Percentiles rank a stretch among this genome's conserved stretches.
Evolutionary conservation across 2,329 filamentous ascomycete species (phyloP).

Genomic region (Ophiosphaerella herpotricha): DNA sequence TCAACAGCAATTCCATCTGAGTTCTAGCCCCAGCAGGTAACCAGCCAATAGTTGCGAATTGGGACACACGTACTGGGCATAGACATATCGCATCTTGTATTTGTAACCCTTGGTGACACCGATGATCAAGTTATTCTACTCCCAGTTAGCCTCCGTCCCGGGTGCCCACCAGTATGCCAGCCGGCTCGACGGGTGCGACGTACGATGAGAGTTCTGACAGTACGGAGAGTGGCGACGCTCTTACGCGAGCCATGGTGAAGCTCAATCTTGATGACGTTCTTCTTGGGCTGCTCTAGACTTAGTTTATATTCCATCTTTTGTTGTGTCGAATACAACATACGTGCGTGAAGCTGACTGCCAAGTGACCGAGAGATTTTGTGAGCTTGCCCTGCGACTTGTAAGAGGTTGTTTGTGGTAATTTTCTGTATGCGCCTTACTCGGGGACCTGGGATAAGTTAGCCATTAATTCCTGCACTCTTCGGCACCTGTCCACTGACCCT

Average conservation of each 20-base stretch:
- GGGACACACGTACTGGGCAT: constrained; percentile 69
- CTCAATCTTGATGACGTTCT: constrained; percentile 90
- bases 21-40: background rate
- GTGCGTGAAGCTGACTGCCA: constrained; percentile 93
- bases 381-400: constrained; percentile 74
- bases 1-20: constrained; percentile 17
- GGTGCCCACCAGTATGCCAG: background rate
- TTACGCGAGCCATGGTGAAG: constrained; percentile 98
- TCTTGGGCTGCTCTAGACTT: constrained; percentile 61
- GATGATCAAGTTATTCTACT: constrained; percentile 86
- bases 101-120: constrained; percentile 99
- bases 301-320: constrained; percentile 11
- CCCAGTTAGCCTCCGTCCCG: constrained; percentile 25
- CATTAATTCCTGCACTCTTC: constrained; percentile 7
- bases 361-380: constrained; percentile 92
- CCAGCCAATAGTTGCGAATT: background rate
- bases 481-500: constrained; percentile 71
- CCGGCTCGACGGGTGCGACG: constrained; percentile 16
- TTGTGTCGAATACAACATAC: constrained; percentile 24
- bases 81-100: constrained; percentile 99
- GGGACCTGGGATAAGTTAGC: constrained; percentile 31
- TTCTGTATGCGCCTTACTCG: constrained; percentile 32
- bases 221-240: constrained; percentile 96
- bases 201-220: constrained; percentile 90
- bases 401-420: constrained; percentile 17